Base-by-base conservation (phyloP, 768 basidiomycete genomes). In the Gloeophyllum trabeum region DNA sequence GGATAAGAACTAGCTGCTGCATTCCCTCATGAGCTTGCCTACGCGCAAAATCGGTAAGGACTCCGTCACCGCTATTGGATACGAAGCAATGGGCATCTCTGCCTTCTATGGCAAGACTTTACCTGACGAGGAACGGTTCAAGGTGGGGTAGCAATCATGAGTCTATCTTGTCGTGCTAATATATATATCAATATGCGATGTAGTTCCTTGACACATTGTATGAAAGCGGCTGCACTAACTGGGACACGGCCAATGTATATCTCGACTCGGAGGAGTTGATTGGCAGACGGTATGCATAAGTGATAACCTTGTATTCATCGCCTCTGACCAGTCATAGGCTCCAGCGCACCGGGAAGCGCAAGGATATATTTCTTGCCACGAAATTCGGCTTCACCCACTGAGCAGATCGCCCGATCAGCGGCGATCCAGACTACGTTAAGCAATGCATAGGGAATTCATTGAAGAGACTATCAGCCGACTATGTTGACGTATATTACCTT, bases 221-320 rank as follows among this genome's bases (percentile, higher is more conserved):
- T 26, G 65, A 63, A 25, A 44, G 54, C 3, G 70, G 70, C 0
- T 64, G 63, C 48, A 68, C 62, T 2, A 61, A 62, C 53, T 73
- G 71, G 71, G 74, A 76, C 46, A 64, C 68, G 6, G 62, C 71
- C 3, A 60, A 71, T 47, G 46, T 69, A 1, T 75, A 75, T 45
- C 62, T 59, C 5, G 64, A 70, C 39, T 65, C 59, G 21, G 68
- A 67, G 52, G 66, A 63, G 0, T 40, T 70, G 1, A 46, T 71
- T 25, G 69, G 70, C 2, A 68, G 67, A 55, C 72, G 67, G 65
- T 63, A 34, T n/a, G n/a, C n/a, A n/a, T n/a, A n/a, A 18, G 50
- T 12, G 3, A 10, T 32, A 10, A 10, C 28, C 28, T 32, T 16
- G 10, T 32, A 10, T n/a, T 13, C 14, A 38, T 38, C 12, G 12